These are phyloP conservation scores for Podaxis pistillaris DNA, from an alignment of 768 basidiomycete species.

Conservation along the genomic window DNA sequence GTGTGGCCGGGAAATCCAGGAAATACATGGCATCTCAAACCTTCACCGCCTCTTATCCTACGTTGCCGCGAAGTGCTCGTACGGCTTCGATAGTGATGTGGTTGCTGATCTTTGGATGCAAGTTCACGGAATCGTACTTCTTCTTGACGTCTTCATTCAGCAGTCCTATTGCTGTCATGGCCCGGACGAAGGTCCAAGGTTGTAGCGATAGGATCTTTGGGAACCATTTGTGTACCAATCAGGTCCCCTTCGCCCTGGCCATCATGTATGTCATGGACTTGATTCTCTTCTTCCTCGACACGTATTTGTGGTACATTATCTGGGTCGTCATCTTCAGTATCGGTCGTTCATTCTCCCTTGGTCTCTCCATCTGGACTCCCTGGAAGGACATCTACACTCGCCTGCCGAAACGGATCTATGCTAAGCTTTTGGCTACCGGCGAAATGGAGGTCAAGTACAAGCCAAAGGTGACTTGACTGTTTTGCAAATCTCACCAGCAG, in stretches of 20 bases:
- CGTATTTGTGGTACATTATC: conserved; percentile 99
- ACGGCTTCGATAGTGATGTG: conserved; percentile 84
- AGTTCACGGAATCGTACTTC: conserved; percentile 96
- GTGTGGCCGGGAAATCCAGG: conserved; percentile 94
- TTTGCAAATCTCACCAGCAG: not conserved
- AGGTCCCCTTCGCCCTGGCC: conserved; percentile 89
- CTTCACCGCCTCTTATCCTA: conserved; percentile 96
- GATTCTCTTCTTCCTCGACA: conserved; percentile 97
- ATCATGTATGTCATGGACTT: conserved; percentile 99
- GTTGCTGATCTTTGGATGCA: conserved; percentile 94
- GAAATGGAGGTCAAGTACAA: conserved; percentile 99
- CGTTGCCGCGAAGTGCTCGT: conserved; percentile 68
- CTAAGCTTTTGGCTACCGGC: conserved; percentile 90
- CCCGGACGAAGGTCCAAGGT: conserved; percentile 87
- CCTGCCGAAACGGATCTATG: conserved; percentile 96
- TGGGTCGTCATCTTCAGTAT: conserved; percentile 97
- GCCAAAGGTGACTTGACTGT: conserved; percentile 56
- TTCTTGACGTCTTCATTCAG: conserved; percentile 98
- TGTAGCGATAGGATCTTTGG: conserved; percentile 89
- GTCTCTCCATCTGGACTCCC: conserved; percentile 98
- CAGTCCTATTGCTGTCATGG: conserved; percentile 95
- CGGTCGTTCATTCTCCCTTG: conserved; percentile 85
- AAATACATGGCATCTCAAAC: conserved; percentile 99
- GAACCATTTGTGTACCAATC: conserved; percentile 78
- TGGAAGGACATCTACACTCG: conserved; percentile 98